These are phyloP conservation scores for Chlorophyllum brunneum DNA, from an alignment of 768 basidiomycete species.

Conservation along the genomic window DNA sequence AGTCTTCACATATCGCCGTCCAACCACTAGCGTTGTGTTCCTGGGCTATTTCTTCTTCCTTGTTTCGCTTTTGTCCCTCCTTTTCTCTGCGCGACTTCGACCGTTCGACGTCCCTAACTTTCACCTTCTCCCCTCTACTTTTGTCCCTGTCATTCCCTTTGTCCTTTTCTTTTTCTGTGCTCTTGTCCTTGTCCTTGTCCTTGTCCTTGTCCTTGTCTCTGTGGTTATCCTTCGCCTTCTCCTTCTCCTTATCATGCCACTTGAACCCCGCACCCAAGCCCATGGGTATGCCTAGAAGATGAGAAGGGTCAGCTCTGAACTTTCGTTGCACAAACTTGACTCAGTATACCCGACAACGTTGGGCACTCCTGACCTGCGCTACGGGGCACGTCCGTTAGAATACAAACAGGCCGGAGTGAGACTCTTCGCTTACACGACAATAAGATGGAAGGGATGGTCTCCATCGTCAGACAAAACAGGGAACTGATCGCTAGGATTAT, in stretches of 20 bases:
- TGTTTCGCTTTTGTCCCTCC: neutral
- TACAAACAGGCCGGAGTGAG: neutral
- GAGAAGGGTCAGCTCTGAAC: neutral
- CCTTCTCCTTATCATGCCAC: constrained; percentile 31
- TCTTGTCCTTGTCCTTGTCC: constrained; percentile 16
- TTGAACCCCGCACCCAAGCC: constrained; percentile 77
- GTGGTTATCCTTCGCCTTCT: constrained; percentile 30
- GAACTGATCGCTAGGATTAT: constrained; percentile 27
- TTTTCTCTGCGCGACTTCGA: constrained; percentile 8
- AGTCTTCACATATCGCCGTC: constrained; percentile 75
- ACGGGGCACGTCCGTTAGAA: constrained; percentile 16
- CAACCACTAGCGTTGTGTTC: constrained; percentile 46
- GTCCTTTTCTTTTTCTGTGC: constrained; percentile 36
- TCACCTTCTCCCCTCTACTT: constrained; percentile 18
- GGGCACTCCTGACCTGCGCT: constrained; percentile 77
- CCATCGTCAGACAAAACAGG: constrained; percentile 47
- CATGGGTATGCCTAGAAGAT: constrained; percentile 62
- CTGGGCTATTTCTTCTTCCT: constrained; percentile 1
- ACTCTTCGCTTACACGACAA: constrained; percentile 59
- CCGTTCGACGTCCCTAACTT: constrained; percentile 17
- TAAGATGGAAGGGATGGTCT: constrained; percentile 69
- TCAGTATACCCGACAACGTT: constrained; percentile 56
- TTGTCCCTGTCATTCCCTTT: constrained; percentile 20
- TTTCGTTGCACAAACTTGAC: neutral
- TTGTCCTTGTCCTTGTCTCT: constrained; percentile 20